Base-by-base conservation (phyloP, 2,329 filamentous ascomycete genomes). In the Aquanectria penicillioides region DNA sequence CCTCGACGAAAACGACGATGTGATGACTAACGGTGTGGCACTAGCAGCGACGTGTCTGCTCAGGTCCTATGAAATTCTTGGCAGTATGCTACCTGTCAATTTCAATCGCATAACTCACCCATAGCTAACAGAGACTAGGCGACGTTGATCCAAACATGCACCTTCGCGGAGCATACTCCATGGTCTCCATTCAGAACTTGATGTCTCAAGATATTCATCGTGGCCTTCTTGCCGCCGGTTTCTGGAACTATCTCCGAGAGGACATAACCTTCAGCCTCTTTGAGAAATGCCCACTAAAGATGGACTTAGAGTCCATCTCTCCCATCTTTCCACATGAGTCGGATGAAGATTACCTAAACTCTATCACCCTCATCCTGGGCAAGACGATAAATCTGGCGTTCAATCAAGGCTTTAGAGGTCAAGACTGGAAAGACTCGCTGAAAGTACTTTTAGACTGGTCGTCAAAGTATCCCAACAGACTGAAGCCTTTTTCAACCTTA, bases 181-280 rank as follows among this genome's bases (percentile, higher is more conserved):
- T 81, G n/a, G 73, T 76, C 1, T 76, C 74, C 1, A 66, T 71
- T 5, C 66, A 69, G 7, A 66, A 28, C 50, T 53, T 68, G 2
- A 54, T 66, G 6, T 59, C 68, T 1, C 69, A 65, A 3, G 59
- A 68, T 1, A 34, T 66, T 2, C 63, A 66, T 0, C 57, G 68
- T 3, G 71, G 72, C 0, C 63, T 83, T 0, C 60, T 75, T 2
- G 71, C 72, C 4, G 76, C 80, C 1, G 80, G 80, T 0, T 80
- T 80, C 52, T 83, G 80, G 81, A 84, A 83, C 57, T 82, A 82
- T 50, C 73, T 83, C 0, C 75, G 81, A 1, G 80, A 83, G 64
- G 80, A 84, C 31, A 83, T 84, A n/a, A 83, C 81, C 0, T 80
- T 82, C n/a, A 80, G 80, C n/a, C 64, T 84, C 1, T 81, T 80